These are phyloP conservation scores for Linum lewisii DNA, from an alignment of 345 rosid species.

Conservation along the genomic window DNA sequence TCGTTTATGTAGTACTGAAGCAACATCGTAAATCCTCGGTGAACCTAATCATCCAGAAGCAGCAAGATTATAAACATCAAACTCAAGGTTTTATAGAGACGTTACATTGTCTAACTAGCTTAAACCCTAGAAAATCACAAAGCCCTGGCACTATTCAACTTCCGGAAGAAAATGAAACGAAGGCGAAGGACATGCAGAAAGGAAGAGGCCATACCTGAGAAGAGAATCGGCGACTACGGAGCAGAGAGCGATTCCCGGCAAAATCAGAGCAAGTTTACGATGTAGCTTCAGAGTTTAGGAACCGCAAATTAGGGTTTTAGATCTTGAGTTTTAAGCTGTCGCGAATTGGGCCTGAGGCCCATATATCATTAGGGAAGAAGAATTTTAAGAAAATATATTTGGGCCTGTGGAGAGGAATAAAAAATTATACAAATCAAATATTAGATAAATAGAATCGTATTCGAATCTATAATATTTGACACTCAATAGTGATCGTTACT, in stretches of 20 bases:
- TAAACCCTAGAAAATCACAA: no score
- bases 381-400: no score
- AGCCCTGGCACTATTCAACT: no score
- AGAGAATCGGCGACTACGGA: not conserved
- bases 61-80: not conserved
- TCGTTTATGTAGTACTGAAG: constrained; percentile 75
- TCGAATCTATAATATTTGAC: no score
- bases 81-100: no score
- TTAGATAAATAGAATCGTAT: no score
- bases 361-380: not conserved
- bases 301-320: not conserved
- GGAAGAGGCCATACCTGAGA: not conserved
- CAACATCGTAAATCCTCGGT: constrained; percentile 30
- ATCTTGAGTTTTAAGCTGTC: not conserved
- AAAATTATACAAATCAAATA: no score
- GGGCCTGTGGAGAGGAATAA: no score
- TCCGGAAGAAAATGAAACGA: not conserved
- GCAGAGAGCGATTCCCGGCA: not conserved
- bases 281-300: not conserved
- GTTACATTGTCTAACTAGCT: no score
- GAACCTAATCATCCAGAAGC: not conserved
- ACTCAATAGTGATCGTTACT: no score
- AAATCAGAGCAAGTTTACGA: not conserved
- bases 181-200: not conserved
- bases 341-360: not conserved